Percentiles rank a stretch among this genome's conserved stretches.
phyloP scores from a whole-genome alignment of 176 grass and related monocot genomes.

The Raddia guianensis region DNA sequence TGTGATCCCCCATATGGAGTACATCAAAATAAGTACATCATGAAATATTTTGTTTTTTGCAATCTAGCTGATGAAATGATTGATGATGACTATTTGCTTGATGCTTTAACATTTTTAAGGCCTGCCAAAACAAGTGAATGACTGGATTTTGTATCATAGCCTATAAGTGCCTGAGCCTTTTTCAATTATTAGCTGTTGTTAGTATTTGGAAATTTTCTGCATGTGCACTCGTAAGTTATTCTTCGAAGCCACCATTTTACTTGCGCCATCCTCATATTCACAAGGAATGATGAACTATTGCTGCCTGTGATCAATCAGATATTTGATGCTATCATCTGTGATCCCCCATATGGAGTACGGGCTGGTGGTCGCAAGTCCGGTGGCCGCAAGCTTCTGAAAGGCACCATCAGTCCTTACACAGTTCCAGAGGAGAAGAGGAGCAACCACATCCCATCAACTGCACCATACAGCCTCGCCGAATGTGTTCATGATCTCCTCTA shows the following conservation, averaged over 20 bases:
- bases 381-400: conserved; percentile 81
- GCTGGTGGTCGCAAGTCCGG: conserved; percentile 92
- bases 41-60: too few species aligned
- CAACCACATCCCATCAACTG: conserved; percentile 90
- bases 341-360: conserved; percentile 93
- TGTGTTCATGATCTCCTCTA: conserved; percentile 90
- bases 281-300: not conserved
- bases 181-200: not conserved
- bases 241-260: not conserved
- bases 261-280: not conserved
- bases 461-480: conserved; percentile 73
- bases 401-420: conserved; percentile 67
- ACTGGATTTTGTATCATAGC: too few species aligned
- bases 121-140: too few species aligned
- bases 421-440: conserved; percentile 87
- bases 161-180: not conserved
- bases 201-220: not conserved
- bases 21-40: too few species aligned
- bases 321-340: conserved; percentile 89
- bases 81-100: too few species aligned
- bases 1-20: conserved; percentile 97
- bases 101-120: too few species aligned
- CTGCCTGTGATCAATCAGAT: conserved; percentile 55
- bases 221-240: not conserved
- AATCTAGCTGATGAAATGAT: too few species aligned